Evolutionary conservation across 176 grass and related monocot species (phyloP), one percentile per base, ranked within the genome.

Genomic region (Pharus latifolius): DNA sequence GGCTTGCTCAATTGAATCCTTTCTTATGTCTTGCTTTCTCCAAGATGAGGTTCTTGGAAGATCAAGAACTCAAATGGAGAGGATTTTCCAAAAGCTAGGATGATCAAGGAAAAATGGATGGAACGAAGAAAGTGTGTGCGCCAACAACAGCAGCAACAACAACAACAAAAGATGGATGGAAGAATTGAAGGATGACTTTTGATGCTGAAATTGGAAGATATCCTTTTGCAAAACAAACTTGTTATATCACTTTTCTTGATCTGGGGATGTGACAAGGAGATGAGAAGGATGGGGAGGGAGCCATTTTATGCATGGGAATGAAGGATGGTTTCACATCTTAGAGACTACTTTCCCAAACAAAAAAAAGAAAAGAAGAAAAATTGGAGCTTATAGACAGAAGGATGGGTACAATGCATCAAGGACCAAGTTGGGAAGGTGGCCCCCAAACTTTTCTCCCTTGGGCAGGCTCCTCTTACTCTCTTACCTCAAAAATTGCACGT

Each of bases 371-470:
- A n/a, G n/a, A n/a, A n/a, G n/a, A n/a, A n/a, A n/a, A n/a, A n/a
- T n/a, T n/a, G n/a, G n/a, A 10, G 62, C 12, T 31, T 20, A 35
- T 2, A 2, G 49, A 40, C 35, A 41, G 15, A 59, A 46, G 54
- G 46, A 10, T 22, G 65, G 78, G 50, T 81, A 40, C 69, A 46
- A 14, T 66, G 78, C 40, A 81, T 30, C 66, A 0, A 73, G 68
- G 69, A 73, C 78, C 78, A 73, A 80, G 69, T 73, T 67, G 78
- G 29, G 2, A 4, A 24, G 6, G 69, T 80, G 78, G 78, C 38
- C 30, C 72, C 25, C 9, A 22, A 3, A 4, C 43, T 70, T 63
- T 52, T n/a, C 33, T 51, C 40, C 66, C 44, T 53, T n/a, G n/a
- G n/a, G n/a, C n/a, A n/a, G n/a, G n/a, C n/a, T n/a, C n/a, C n/a